Evolutionary conservation across 257 asterid genomes (phyloP).

Genomic region (Plantago major): DNA sequence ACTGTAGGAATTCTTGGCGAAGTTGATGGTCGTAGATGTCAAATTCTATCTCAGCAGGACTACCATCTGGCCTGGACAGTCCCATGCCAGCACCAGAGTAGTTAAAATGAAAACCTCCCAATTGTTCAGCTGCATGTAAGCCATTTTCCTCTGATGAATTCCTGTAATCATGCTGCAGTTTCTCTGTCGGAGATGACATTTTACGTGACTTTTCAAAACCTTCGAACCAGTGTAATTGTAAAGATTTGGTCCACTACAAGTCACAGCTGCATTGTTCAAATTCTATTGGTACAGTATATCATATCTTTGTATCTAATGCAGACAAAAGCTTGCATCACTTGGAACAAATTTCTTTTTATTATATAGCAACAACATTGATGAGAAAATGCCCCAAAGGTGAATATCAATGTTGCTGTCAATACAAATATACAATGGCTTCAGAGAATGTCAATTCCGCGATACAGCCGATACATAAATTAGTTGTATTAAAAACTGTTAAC

Average conservation of each 20-base stretch:
- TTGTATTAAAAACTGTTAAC: too few species aligned
- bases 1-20: neutral
- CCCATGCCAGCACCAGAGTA: neutral
- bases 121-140: neutral
- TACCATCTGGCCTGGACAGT: neutral
- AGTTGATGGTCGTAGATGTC: neutral
- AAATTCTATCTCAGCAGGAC: neutral
- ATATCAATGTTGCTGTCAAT: too few species aligned
- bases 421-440: too few species aligned
- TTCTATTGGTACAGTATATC: too few species aligned
- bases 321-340: too few species aligned
- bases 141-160: neutral
- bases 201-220: neutral
- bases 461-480: too few species aligned
- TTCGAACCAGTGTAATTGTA: too few species aligned
- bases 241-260: too few species aligned
- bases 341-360: neutral
- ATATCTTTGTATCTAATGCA: too few species aligned
- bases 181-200: slow-evolving; percentile 1
- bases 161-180: neutral
- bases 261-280: too few species aligned
- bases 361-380: neutral
- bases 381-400: too few species aligned
- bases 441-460: too few species aligned
- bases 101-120: neutral